Evolutionary conservation across 768 basidiomycete species (phyloP).

Genomic region (Pleurotus tuber-regium): DNA sequence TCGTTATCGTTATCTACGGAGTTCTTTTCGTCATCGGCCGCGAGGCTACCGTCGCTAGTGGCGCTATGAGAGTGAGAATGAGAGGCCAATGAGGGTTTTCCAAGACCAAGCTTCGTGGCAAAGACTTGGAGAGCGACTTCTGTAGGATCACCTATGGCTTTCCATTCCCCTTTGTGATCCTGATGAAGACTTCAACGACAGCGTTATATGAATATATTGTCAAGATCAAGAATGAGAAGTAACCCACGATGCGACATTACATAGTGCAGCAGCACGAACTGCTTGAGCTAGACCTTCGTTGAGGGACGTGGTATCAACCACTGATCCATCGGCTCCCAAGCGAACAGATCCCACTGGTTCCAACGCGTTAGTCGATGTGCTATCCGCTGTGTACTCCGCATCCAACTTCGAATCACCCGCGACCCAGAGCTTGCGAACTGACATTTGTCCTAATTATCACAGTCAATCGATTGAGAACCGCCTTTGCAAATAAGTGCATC

Average conservation of each 20-base stretch:
- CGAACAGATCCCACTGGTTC: slow-evolving; percentile 29
- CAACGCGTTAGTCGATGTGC: slow-evolving; percentile 27
- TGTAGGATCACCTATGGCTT: slow-evolving; percentile 51
- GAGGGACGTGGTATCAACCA: slow-evolving; percentile 4
- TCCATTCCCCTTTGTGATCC: slow-evolving; percentile 41
- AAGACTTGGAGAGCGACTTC: slow-evolving; percentile 58
- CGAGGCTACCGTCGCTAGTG: slow-evolving; percentile 21
- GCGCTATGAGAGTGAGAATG: slow-evolving; percentile 21
- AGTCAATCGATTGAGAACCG: neutral
- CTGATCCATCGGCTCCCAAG: slow-evolving; percentile 12
- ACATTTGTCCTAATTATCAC: slow-evolving; percentile 41
- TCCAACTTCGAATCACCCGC: slow-evolving; percentile 23
- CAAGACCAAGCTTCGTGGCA: slow-evolving; percentile 45
- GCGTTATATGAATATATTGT: neutral
- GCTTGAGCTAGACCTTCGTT: slow-evolving; percentile 25
- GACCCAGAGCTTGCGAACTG: slow-evolving; percentile 37
- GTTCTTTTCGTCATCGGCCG: slow-evolving; percentile 21
- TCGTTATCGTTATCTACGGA: neutral
- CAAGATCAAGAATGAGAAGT: neutral
- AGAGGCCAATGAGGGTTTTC: slow-evolving; percentile 27
- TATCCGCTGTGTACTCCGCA: slow-evolving; percentile 31
- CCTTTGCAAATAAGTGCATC: slow-evolving; percentile 6
- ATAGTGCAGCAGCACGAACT: slow-evolving; percentile 31
- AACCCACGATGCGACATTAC: slow-evolving; percentile 35
- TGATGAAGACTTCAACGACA: slow-evolving; percentile 27